Evolutionary conservation across 1,139 yeast species (phyloP), one percentile per base, ranked within the genome.

Genomic region (Candida glucosophila): DNA sequence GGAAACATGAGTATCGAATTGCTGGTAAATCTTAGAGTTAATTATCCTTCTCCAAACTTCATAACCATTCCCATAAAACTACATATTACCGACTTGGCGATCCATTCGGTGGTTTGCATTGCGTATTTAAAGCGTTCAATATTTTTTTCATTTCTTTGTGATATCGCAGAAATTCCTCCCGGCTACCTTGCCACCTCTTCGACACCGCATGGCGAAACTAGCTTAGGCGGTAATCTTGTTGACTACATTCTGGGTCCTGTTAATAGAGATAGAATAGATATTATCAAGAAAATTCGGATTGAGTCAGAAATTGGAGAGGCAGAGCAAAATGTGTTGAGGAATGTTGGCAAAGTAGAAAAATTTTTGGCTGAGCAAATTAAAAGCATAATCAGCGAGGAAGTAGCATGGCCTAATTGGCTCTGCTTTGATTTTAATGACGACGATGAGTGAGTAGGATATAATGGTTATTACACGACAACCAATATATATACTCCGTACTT

Each of bases 331-430:
- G 79, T 79, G 2, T 55, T 90, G 29, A 60, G 94, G 34, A 90
- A 88, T 43, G 95, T 90, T 6, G 95, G 95, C 3, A 85, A 88
- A 48, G 85, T 92, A 18, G 98, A 90, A 45, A 75, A 75, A 43
- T 90, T 90, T 41, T 57, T 92, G 25, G 67, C 83, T 3, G 93
- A 82, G 30, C 75, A 85, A 40, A 54, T 90, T 17, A 55, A 95
- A 31, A 67, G 68, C 17, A 52, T 88, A 16, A 55, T 88, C 3
- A 57, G 95, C 28, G 86, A 80, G 30, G 98, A 90, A 47, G 56
- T 88, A 5, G 96, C 94, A 5, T 90, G 97, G 97, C 98, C 98
- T 2, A 82, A 93, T 24, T 92, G 97, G 97, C 68, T 90, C 13
- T 83, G 93, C 30, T 55, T 85, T 14, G 92, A 83, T 44, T 55